Evolutionary conservation across 345 rosid species (phyloP).

Genomic region (Boechera retrofracta): DNA sequence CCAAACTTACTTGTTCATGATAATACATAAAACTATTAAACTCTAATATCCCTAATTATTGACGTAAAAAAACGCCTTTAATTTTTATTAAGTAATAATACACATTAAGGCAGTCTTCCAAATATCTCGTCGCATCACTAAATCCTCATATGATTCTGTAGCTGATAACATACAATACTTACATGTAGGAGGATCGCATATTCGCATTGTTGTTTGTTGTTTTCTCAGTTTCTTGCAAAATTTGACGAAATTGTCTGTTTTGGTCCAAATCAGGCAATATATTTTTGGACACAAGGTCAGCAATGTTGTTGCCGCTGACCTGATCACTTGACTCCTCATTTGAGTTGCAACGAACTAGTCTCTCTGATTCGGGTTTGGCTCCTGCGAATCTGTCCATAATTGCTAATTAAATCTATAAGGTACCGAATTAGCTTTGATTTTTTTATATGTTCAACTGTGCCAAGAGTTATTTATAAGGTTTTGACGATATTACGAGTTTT

Average conservation of each 20-base stretch:
- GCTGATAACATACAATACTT: conserved; percentile 1
- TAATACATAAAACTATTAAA: too few relatives aligned
- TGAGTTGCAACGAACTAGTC: background rate
- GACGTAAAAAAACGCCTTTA: too few relatives aligned
- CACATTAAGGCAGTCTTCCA: background rate
- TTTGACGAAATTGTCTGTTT: background rate
- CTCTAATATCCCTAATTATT: too few relatives aligned
- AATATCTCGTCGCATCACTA: background rate
- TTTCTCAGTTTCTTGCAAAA: background rate
- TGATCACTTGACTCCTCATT: background rate
- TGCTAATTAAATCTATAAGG: background rate
- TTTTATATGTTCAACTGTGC: too few relatives aligned
- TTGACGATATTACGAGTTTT: background rate
- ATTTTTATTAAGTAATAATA: background rate
- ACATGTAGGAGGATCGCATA: background rate
- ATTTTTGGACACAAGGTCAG: background rate
- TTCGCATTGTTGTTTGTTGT: background rate
- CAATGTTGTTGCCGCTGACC: background rate
- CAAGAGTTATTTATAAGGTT: background rate
- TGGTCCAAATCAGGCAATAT: background rate
- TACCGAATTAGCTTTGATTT: too few relatives aligned
- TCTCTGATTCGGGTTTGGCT: background rate
- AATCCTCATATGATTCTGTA: background rate
- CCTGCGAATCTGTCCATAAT: background rate
- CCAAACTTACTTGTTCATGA: too few relatives aligned